A percentile compares a stretch with the other conserved stretches of the same genome.
Evolutionary conservation across 2,329 filamentous ascomycete genomes (phyloP).

Genomic region (Harringtonia lauricola): DNA sequence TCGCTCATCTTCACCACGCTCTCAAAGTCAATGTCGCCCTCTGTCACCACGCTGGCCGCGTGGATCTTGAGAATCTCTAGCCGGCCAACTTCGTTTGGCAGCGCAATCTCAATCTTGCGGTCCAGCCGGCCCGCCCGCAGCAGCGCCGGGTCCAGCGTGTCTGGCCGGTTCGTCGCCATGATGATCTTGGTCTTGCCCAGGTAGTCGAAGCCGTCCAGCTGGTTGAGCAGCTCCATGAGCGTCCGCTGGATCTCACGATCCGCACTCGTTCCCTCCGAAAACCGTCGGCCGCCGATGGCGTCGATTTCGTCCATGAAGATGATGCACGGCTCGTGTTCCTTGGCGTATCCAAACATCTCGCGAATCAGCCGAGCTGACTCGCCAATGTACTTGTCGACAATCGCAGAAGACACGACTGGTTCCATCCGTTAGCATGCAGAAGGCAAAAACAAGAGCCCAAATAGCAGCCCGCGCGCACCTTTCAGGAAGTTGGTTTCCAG

Average conservation of each 20-base stretch:
- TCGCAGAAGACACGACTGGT: constrained; percentile 90
- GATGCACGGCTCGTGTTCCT: constrained; percentile 98
- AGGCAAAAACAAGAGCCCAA: background rate
- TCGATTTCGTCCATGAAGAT: constrained; percentile 99
- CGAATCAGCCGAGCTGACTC: constrained; percentile 94
- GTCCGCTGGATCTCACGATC: constrained; percentile 98
- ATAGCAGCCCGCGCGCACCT: constrained; percentile 37
- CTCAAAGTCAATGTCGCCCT: constrained; percentile 97
- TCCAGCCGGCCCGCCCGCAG: constrained; percentile 88
- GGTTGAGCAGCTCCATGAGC: constrained; percentile 96
- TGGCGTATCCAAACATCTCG: constrained; percentile 99
- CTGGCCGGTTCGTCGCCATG: constrained; percentile 97
- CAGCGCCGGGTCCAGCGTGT: constrained; percentile 88
- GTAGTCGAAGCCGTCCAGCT: constrained; percentile 98
- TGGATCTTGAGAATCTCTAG: constrained; percentile 99
- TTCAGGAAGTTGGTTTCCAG: constrained; percentile 98
- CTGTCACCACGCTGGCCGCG: constrained; percentile 70
- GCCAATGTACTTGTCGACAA: constrained; percentile 99
- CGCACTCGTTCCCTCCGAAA: constrained; percentile 93
- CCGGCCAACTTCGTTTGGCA: constrained; percentile 93
- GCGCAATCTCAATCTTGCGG: constrained; percentile 93
- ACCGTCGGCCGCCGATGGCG: constrained; percentile 90
- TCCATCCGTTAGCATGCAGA: constrained; percentile 4
- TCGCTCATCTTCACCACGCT: constrained; percentile 99
- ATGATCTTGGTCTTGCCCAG: constrained; percentile 99